Evolutionary conservation across 1,139 yeast species (phyloP).

Genomic region (Magnusiomyces sp.): DNA sequence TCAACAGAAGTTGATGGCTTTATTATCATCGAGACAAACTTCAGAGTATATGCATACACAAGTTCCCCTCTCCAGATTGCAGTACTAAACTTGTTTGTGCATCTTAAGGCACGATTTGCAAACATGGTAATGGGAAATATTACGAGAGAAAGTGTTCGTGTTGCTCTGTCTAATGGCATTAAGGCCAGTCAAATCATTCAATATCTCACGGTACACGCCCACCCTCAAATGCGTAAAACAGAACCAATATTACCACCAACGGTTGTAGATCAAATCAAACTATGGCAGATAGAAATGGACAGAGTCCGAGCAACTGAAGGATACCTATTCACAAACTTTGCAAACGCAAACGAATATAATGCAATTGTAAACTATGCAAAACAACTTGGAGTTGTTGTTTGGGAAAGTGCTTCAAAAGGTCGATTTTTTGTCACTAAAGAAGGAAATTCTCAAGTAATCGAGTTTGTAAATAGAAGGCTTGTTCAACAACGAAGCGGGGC

Average conservation of each 20-base stretch:
- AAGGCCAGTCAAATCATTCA: conserved; percentile 91
- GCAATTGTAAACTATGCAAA: conserved; percentile 67
- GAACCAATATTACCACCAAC: conserved; percentile 73
- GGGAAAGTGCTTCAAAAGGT: conserved; percentile 66
- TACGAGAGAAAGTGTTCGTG: conserved; percentile 83
- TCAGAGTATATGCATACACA: conserved; percentile 87
- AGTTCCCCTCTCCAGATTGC: conserved; percentile 95
- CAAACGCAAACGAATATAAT: conserved; percentile 68
- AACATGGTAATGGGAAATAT: conserved; percentile 92
- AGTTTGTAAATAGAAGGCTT: conserved; percentile 63
- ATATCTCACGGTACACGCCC: conserved; percentile 86
- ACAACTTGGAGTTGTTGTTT: conserved; percentile 81
- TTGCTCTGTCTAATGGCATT: conserved; percentile 80
- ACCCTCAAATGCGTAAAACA: conserved; percentile 68
- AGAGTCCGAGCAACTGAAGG: conserved; percentile 87
- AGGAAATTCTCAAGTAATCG: conserved; percentile 83
- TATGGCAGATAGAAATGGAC: conserved; percentile 95
- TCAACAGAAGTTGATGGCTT: conserved; percentile 43
- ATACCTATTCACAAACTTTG: conserved; percentile 77
- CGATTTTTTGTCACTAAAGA: conserved; percentile 75
- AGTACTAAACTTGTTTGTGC: conserved; percentile 78
- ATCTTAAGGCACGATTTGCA: conserved; percentile 71
- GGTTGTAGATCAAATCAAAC: conserved; percentile 85
- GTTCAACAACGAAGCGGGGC: conserved; percentile 6
- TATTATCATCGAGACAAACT: conserved; percentile 85